Conservation (phyloP, 495 filamentous ascomycete genomes). For the Echria macrotheca region DNA sequence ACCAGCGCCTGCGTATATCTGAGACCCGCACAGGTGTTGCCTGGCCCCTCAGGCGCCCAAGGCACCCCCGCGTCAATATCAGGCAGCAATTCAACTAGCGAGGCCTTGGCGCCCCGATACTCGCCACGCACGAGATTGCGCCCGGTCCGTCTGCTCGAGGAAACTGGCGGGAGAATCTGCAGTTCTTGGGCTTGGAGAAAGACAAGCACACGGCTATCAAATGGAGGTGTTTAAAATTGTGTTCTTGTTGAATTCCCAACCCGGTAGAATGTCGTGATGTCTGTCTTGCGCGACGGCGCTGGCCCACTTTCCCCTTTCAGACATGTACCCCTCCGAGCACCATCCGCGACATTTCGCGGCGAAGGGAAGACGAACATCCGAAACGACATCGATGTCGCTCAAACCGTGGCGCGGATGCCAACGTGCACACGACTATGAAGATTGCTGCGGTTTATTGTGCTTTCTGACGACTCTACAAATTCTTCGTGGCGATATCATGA, state of each 20-base stretch:
- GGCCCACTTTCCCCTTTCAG: too few relatives aligned
- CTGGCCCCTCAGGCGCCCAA: slow-evolving; percentile 20
- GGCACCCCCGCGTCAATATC: slow-evolving; percentile 25
- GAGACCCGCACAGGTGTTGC: slow-evolving; percentile 19
- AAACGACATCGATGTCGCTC: slow-evolving; percentile 10
- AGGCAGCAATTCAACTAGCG: slow-evolving; percentile 20
- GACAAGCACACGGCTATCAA: too few relatives aligned
- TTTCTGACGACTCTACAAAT: too few relatives aligned
- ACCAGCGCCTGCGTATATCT: slow-evolving; percentile 26
- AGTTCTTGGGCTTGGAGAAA: too few relatives aligned
- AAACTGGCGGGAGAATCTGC: too few relatives aligned
- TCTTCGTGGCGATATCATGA: too few relatives aligned
- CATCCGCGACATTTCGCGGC: slow-evolving; percentile 2
- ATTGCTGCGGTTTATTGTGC: too few relatives aligned
- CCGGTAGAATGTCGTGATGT: too few relatives aligned
- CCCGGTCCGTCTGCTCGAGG: slow-evolving; percentile 1
- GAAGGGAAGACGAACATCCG: slow-evolving; percentile 4
- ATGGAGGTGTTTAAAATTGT: neutral
- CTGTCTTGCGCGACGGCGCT: too few relatives aligned
- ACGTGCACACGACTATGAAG: too few relatives aligned
- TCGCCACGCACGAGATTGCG: slow-evolving; percentile 10
- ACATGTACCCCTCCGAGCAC: neutral
- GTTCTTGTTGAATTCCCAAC: too few relatives aligned
- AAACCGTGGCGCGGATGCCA: neutral
- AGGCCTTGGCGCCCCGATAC: slow-evolving; percentile 28